Conservation (phyloP, 2,329 filamentous ascomycete genomes). For the Paramyrothecium roridum region DNA sequence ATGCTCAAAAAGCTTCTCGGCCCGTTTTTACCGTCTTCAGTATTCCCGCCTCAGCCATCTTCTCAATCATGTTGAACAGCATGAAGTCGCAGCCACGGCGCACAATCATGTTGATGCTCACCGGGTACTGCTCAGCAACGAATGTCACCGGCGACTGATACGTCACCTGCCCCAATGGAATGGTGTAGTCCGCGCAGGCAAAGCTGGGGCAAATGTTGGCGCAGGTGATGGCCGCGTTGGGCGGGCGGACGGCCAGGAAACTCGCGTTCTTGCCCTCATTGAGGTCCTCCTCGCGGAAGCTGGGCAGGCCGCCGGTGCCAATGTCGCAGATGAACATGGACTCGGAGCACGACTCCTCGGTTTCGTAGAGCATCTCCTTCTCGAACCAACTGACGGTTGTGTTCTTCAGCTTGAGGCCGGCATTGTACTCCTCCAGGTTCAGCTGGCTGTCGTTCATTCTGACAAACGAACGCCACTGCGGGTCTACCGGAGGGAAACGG, state of each 20-base stretch:
- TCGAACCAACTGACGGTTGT: background rate
- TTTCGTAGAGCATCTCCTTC: slow-evolving; percentile 1
- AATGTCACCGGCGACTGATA: slow-evolving; percentile 1
- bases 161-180: background rate
- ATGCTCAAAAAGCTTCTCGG: background rate
- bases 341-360: slow-evolving; percentile 1
- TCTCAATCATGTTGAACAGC: slow-evolving; percentile 1
- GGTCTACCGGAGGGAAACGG: background rate
- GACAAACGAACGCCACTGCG: slow-evolving; percentile 1
- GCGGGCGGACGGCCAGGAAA: background rate
- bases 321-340: slow-evolving; percentile 2
- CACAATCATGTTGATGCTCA: slow-evolving; percentile 1
- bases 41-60: background rate
- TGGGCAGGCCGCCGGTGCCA: background rate
- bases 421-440: background rate
- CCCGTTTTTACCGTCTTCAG: background rate
- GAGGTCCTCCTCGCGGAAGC: slow-evolving; percentile 1
- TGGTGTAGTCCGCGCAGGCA: background rate
- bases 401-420: background rate
- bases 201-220: slow-evolving; percentile 1
- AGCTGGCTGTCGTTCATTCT: background rate
- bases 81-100: background rate
- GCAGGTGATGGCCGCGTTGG: background rate
- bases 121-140: background rate
- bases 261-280: background rate